Conservation (phyloP, 2,329 filamentous ascomycete species). For the Botrytis aclada region DNA sequence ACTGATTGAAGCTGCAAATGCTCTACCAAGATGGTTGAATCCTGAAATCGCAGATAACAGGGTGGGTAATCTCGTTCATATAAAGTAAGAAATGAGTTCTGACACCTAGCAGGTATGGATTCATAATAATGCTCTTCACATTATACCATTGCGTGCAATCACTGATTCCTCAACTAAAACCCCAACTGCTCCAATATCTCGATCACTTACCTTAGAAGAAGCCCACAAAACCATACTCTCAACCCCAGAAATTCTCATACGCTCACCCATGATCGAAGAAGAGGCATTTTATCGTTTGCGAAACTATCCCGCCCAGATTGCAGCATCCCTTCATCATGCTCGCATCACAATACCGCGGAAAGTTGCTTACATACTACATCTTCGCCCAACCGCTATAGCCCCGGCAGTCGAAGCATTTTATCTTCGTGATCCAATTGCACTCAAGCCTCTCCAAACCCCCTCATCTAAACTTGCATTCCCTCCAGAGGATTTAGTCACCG, state of each 20-base stretch:
- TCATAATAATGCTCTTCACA: conserved; percentile 67
- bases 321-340: conserved; percentile 71
- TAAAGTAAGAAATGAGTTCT: conserved; percentile 16
- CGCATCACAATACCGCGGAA: conserved; percentile 74
- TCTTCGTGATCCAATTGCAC: conserved; percentile 73
- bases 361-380: conserved; percentile 74
- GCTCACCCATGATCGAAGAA: conserved; percentile 72
- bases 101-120: conserved; percentile 67
- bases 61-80: conserved; percentile 38
- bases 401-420: conserved; percentile 91
- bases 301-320: conserved; percentile 77
- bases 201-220: conserved; percentile 57
- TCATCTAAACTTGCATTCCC: conserved; percentile 60
- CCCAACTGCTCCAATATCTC: conserved; percentile 40
- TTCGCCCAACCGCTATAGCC: conserved; percentile 71
- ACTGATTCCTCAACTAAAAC: conserved; percentile 38
- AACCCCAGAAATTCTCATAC: conserved; percentile 58
- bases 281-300: conserved; percentile 88
- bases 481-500: conserved; percentile 73
- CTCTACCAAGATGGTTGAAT: conserved; percentile 84
- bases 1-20: conserved; percentile 87
- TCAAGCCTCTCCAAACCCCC: conserved; percentile 64
- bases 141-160: conserved; percentile 59
- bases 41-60: conserved; percentile 86
- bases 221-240: conserved; percentile 60